phyloP scores from a whole-genome alignment of 169 alveolate genomes.

The Cryptosporidium meleagridis region DNA sequence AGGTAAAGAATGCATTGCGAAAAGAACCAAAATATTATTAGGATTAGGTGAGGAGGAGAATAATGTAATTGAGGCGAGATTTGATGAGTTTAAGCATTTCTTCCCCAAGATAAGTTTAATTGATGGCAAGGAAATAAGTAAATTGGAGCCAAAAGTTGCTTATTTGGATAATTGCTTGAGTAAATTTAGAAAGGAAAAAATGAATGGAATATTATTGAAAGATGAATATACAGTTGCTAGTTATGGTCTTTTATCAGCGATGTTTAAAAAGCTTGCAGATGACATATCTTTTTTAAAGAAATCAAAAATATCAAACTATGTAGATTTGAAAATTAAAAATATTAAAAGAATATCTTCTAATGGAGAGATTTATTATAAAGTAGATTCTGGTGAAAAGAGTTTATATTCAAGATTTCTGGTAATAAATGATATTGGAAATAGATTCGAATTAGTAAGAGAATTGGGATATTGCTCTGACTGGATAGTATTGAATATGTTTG shows the following conservation, averaged over 20 bases:
- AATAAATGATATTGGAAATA: constrained; percentile 7
- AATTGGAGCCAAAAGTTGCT: constrained; percentile 25
- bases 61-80: constrained; percentile 7
- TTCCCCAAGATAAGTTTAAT: constrained; percentile 18
- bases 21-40: constrained; percentile 1
- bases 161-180: background rate
- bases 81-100: constrained; percentile 18
- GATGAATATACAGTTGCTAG: constrained; percentile 12
- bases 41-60: constrained; percentile 44
- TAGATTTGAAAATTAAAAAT: background rate
- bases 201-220: background rate
- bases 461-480: constrained; percentile 40
- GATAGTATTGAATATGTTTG: constrained; percentile 1
- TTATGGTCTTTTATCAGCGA: constrained; percentile 16
- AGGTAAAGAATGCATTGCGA: background rate
- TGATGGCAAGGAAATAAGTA: background rate
- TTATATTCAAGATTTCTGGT: constrained; percentile 25
- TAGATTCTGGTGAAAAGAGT: background rate
- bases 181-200: constrained; percentile 4
- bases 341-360: constrained; percentile 30
- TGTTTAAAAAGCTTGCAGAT: background rate
- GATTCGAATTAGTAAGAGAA: background rate
- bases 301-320: background rate
- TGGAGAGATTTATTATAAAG: constrained; percentile 20
- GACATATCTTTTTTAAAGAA: background rate